Conservation (phyloP, 1,284 basidiomycete species). For the Inonotus obliquus region DNA sequence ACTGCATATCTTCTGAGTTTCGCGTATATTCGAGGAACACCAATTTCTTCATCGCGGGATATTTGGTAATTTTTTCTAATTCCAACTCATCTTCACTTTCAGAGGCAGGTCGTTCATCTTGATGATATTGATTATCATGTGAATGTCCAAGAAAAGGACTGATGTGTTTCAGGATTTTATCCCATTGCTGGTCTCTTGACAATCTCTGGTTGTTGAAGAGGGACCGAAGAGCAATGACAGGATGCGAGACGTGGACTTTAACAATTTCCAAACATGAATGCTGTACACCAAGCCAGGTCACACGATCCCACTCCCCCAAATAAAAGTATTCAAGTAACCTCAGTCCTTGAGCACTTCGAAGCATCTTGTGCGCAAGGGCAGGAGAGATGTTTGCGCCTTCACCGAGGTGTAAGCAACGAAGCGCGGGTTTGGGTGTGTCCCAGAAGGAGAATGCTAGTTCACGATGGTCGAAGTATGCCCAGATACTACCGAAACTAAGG, state of each 20-base stretch:
- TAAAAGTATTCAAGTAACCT: conserved; percentile 1
- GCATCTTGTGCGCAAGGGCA: background rate
- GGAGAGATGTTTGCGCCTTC: background rate
- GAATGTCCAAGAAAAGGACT: background rate
- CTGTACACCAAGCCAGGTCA: background rate
- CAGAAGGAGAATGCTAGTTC: conserved; percentile 3
- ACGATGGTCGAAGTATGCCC: conserved; percentile 6
- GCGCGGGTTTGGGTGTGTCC: conserved; percentile 2
- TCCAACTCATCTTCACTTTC: background rate
- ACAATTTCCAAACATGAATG: background rate
- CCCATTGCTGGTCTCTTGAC: conserved; percentile 3
- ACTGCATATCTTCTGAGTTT: background rate
- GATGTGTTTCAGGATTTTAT: background rate
- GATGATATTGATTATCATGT: no score
- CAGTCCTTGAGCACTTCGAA: background rate
- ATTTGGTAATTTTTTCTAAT: background rate
- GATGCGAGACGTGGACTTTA: background rate
- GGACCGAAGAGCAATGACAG: background rate
- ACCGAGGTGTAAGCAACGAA: conserved; percentile 4
- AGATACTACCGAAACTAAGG: background rate
- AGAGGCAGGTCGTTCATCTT: no score
- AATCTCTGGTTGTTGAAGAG: background rate
- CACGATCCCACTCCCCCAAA: conserved; percentile 1
- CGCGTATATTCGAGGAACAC: background rate
- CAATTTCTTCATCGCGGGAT: background rate